These are phyloP conservation scores for Dactylellina haptotyla DNA, from an alignment of 2,329 filamentous ascomycete genomes.

Conservation along the genomic window DNA sequence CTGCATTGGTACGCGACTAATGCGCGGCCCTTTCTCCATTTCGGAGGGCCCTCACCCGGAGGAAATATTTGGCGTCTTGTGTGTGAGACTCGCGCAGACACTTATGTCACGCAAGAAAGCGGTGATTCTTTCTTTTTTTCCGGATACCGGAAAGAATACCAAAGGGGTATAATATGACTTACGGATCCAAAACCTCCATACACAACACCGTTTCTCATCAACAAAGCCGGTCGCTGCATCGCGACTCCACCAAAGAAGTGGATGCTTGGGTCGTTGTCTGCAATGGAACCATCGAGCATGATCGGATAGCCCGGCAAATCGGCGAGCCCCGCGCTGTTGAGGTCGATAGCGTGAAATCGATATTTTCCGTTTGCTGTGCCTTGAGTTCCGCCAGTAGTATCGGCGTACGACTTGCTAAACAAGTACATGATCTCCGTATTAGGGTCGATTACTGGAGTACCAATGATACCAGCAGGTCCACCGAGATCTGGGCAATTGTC, in stretches of 20 bases:
- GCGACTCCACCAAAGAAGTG: constrained; percentile 68
- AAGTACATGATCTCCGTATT: constrained; percentile 64
- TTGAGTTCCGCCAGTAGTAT: constrained; percentile 37
- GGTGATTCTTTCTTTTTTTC: constrained; percentile 13
- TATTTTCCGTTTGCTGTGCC: constrained; percentile 58
- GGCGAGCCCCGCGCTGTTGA: constrained; percentile 60
- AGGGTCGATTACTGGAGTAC: constrained; percentile 65
- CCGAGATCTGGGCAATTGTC: constrained; percentile 52
- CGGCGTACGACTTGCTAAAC: constrained; percentile 63
- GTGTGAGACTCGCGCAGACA: constrained; percentile 13
- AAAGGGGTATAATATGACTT: constrained; percentile 10
- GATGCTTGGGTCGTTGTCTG: constrained; percentile 65
- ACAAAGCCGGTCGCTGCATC: constrained; percentile 66
- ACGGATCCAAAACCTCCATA: constrained; percentile 67
- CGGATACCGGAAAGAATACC: neutral
- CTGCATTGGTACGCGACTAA: constrained; percentile 27
- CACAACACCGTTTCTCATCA: constrained; percentile 64
- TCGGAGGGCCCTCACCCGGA: no score
- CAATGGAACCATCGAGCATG: constrained; percentile 64
- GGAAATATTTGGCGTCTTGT: constrained; percentile 7
- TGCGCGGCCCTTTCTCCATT: constrained; percentile 15
- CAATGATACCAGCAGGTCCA: constrained; percentile 61
- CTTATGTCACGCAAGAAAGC: constrained; percentile 1
- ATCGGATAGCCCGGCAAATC: constrained; percentile 63
- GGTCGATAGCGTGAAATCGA: constrained; percentile 59